A percentile compares a stretch with the other conserved stretches of the same genome.
phyloP scores from a whole-genome alignment of 441 rosid species.

The Biscutella laevigata region DNA sequence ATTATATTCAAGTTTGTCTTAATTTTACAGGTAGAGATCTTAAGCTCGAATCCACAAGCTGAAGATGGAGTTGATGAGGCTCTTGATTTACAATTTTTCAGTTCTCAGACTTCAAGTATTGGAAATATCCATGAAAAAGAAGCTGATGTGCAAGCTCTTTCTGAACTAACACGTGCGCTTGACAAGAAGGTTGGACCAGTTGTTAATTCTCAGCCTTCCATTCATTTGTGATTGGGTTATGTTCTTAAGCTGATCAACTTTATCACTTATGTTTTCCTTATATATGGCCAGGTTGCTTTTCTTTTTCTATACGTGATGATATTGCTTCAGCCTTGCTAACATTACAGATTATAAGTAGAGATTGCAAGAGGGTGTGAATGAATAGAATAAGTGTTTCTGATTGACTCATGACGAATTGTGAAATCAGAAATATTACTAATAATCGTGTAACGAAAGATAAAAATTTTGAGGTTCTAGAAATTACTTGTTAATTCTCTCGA shows the following conservation, averaged over 20 bases:
- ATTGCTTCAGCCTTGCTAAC: slow-evolving; percentile 6
- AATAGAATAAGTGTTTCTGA: not conserved
- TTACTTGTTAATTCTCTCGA: too few species aligned
- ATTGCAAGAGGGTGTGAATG: not conserved
- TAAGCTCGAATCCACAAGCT: slow-evolving; percentile 37
- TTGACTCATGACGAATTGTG: too few species aligned
- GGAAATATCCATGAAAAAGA: slow-evolving; percentile 45
- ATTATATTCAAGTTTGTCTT: slow-evolving; percentile 8
- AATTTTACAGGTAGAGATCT: slow-evolving; percentile 38
- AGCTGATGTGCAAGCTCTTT: slow-evolving; percentile 61
- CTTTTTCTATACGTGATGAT: not conserved
- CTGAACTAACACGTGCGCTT: slow-evolving; percentile 50
- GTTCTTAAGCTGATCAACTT: too few species aligned
- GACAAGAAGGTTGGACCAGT: slow-evolving; percentile 43
- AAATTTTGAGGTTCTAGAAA: not conserved
- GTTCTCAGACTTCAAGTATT: slow-evolving; percentile 34
- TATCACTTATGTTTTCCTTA: not conserved
- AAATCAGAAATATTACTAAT: not conserved
- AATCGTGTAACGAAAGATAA: not conserved
- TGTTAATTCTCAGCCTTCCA: slow-evolving; percentile 7
- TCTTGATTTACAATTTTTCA: slow-evolving; percentile 27
- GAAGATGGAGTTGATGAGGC: slow-evolving; percentile 32
- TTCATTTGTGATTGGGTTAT: not conserved
- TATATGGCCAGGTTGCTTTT: not conserved
- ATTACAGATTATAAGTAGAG: not conserved